These are phyloP conservation scores for Raphanus hybrid DNA, from an alignment of 441 rosid genomes.

Conservation along the genomic window DNA sequence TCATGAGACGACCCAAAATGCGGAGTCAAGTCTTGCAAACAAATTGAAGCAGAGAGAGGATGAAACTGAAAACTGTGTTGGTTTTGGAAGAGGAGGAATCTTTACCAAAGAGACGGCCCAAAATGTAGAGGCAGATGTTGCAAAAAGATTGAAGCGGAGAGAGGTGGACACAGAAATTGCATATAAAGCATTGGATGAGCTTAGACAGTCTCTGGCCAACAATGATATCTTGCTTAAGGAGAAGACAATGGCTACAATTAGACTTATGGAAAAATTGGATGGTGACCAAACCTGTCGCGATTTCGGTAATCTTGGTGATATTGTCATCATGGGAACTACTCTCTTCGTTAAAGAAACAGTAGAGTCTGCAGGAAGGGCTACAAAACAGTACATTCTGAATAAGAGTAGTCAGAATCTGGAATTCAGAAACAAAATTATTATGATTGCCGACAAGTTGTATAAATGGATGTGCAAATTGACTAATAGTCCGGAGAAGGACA, in stretches of 20 bases:
- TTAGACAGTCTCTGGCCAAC: too few species aligned
- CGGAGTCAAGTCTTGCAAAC: not conserved
- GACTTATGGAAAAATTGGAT: not conserved
- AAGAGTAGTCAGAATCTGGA: too few species aligned
- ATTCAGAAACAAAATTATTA: too few species aligned
- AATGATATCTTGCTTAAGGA: not conserved
- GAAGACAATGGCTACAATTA: slow-evolving; percentile 1
- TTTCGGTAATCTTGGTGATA: too few species aligned
- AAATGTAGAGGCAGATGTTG: not conserved
- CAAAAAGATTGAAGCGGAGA: not conserved
- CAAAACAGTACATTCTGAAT: too few species aligned
- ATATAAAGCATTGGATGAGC: not conserved
- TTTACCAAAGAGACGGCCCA: not conserved
- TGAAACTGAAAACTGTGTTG: not conserved
- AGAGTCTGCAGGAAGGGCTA: too few species aligned
- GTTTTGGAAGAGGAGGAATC: not conserved
- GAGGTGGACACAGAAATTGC: not conserved
- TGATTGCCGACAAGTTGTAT: too few species aligned
- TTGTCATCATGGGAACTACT: too few species aligned
- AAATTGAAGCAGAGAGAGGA: not conserved
- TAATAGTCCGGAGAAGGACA: too few species aligned
- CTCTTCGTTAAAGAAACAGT: too few species aligned
- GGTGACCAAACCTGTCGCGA: not conserved
- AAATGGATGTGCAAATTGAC: too few species aligned
- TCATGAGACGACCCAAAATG: not conserved